Conservation (phyloP, 1,284 basidiomycete species). For the Ustilago crameri region DNA sequence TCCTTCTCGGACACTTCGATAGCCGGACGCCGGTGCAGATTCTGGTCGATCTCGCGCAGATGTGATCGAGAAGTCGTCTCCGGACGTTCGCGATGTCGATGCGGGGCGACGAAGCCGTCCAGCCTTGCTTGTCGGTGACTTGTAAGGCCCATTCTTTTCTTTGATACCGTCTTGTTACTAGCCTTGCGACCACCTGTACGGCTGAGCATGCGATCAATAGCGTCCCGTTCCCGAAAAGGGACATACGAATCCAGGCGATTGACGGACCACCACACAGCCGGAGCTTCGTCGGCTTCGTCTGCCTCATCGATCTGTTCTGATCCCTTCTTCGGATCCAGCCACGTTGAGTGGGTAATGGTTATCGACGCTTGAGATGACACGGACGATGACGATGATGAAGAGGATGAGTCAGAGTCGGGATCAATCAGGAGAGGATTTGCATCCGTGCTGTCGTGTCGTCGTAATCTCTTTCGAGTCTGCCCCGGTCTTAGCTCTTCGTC, state of each 20-base stretch:
- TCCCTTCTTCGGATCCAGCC: not conserved
- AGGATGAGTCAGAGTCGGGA: slow-evolving; percentile 42
- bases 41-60: slow-evolving; percentile 29
- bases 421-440: slow-evolving; percentile 39
- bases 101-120: slow-evolving; percentile 27
- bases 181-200: slow-evolving; percentile 36
- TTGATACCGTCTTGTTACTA: slow-evolving; percentile 3
- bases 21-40: slow-evolving; percentile 4
- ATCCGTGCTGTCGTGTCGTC: slow-evolving; percentile 31
- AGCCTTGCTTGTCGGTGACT: slow-evolving; percentile 26
- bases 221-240: slow-evolving; percentile 42
- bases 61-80: slow-evolving; percentile 8
- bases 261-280: slow-evolving; percentile 38
- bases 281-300: slow-evolving; percentile 24
- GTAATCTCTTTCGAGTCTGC: slow-evolving; percentile 46
- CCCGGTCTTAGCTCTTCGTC: slow-evolving; percentile 47
- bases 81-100: slow-evolving; percentile 10
- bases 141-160: not conserved
- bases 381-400: slow-evolving; percentile 19
- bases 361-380: slow-evolving; percentile 11
- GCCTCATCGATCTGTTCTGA: slow-evolving; percentile 5
- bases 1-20: slow-evolving; percentile 7
- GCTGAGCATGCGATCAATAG: slow-evolving; percentile 61
- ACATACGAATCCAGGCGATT: slow-evolving; percentile 21
- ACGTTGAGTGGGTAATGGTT: not conserved